Evolutionary conservation across 2,329 filamentous ascomycete genomes (phyloP), one percentile per base, ranked within the genome.

Genomic region (Trichoderma brevicompactum): DNA sequence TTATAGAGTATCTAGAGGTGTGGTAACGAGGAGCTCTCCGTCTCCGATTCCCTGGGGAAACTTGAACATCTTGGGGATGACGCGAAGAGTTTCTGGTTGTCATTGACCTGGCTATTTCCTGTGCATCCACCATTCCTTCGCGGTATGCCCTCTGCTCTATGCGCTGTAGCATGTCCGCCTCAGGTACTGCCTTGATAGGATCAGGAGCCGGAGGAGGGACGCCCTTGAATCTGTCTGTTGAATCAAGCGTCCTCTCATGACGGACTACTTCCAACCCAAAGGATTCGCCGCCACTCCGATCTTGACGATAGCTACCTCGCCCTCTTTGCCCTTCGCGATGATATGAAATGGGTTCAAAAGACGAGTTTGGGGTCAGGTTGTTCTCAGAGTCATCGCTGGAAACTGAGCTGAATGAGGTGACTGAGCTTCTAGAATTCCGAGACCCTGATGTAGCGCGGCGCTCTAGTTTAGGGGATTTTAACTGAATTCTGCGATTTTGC

Each of bases 131-230:
- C 9, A 36, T 40, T 1, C 34, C 19, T n/a, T 34, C 34, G 17
- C 19, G 32, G 23, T 34, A 64, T 6, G 9, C 15, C 7, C 10
- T 49, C 34, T 43, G 32, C 5, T 64, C 53, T 12, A 7, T 3
- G 10, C n/a, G 23, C 13, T 15, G 50, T 7, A 23, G 1, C 4
- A 36, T 49, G 3, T 64, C 62, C 10, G 32, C 17, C 7, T 58
- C 52, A 10, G 53, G 28, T 8, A 54, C 52, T 10, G 58, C 43
- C 1, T 34, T 52, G 52, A 34, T 40, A 17, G 64, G 64, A 40
- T 53, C 55, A 8, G 64, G 56, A 46, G 56, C 49, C 28, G 53
- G 55, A 46, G 55, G 55, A 60, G 40, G 49, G n/a, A 50, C 54
- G 19, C 8, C 12, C 5, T 43, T 32, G 12, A 32, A 15, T 13